Base-by-base conservation (phyloP, 2,329 filamentous ascomycete genomes). In the Epichloe sylvatica region DNA sequence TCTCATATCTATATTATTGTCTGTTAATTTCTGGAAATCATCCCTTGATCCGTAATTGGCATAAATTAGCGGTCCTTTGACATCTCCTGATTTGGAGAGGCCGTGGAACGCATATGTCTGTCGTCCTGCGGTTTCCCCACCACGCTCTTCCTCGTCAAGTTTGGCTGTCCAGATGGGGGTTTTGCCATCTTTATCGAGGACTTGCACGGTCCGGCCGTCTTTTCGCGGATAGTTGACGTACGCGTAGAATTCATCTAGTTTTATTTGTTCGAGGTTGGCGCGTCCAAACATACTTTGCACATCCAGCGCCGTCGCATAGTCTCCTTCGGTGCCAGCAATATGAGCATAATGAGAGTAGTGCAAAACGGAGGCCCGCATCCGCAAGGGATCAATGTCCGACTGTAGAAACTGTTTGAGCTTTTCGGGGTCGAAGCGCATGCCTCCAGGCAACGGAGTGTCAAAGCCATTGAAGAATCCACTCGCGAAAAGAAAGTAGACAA, bases 241-340 rank as follows among this genome's bases (percentile, higher is more conserved):
- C 15, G 94, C 90, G 58, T 84, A 76, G 64, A 86, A 94, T 62
- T 88, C 79, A 59, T 94, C 84, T 59, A 88, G 74, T 46, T 73
- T 70, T 25, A 94, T 81, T 51, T 83, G 74, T 57, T 95, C 89
- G 60, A 98, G 74, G 4, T 79, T 77, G 43, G 83, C 81, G 46
- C 75, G 75, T 56, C 71, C 69, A 66, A 96, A 95, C 64, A 84
- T 77, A 59, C 80, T 81, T 65, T 90, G 77, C 49, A 96, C 80
- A 71, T 90, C 94, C 69, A 87, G 78, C 7, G 87, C 91, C 49
- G 94, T 74, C 43, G 84, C 86, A 59, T 84, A 89, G 68, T 94
- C 91, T 45, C 92, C 92, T 68, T 95, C 84, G 3, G 89, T 94
- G n/a, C 92, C 92, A 2, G 88, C 92, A 54, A 97, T 75, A 65